Evolutionary conservation across 225 moss, liverwort and hornwort species (phyloP).

Genomic region (Pseudisothecium myosuroides): DNA sequence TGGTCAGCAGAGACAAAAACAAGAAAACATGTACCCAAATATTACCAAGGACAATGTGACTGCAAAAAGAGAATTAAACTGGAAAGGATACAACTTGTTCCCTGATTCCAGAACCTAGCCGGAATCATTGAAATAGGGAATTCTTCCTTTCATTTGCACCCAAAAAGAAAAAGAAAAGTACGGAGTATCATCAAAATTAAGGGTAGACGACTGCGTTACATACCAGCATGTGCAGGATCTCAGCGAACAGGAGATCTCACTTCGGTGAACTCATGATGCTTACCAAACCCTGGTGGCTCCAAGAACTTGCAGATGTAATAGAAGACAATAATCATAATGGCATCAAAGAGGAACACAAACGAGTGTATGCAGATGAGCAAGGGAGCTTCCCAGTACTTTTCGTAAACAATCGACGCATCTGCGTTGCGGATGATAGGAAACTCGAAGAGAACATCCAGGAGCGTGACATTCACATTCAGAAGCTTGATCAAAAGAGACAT

Average conservation of each 20-base stretch:
- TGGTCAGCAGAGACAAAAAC: not conserved
- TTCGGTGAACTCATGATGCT: not conserved
- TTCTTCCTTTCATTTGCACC: not conserved
- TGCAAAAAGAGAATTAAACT: not conserved
- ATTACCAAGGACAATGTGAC: not conserved
- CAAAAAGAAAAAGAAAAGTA: not conserved
- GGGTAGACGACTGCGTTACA: not conserved
- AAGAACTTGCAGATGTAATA: not conserved
- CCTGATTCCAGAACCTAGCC: no score
- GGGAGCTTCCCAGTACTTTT: constrained; percentile 15
- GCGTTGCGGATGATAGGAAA: constrained; percentile 7
- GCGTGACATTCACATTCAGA: constrained; percentile 17
- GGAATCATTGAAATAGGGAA: not conserved
- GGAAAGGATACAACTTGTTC: not conserved
- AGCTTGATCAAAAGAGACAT: not conserved
- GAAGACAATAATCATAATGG: constrained; percentile 9
- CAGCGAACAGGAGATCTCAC: not conserved
- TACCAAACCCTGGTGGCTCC: not conserved
- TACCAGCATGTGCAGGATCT: not conserved
- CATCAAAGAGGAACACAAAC: constrained; percentile 62
- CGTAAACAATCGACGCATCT: not conserved
- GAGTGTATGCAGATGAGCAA: constrained; percentile 62
- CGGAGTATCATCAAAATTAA: not conserved
- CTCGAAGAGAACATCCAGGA: constrained; percentile 15
- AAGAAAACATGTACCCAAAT: no score